Conservation (phyloP, 139 green algal genomes). For the Asterochloris erici region DNA sequence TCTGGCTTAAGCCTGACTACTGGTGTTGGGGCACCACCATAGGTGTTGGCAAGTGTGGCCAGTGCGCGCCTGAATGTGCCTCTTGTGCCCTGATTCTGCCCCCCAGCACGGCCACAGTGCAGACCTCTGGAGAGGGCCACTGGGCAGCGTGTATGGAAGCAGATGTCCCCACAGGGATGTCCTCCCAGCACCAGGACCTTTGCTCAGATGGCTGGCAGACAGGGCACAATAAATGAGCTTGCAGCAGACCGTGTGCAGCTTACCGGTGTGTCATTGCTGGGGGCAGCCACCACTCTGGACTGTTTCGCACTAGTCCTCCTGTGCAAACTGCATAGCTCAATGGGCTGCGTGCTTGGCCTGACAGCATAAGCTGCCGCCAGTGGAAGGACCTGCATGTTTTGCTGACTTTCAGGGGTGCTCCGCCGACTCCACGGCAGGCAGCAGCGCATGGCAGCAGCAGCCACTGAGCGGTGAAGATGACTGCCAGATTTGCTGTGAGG, state of each 20-base stretch:
- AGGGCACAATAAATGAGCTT: too few species aligned
- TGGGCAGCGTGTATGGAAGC: too few species aligned
- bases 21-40: not conserved
- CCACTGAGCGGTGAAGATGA: not conserved
- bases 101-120: not conserved
- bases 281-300: not conserved
- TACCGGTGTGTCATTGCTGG: not conserved
- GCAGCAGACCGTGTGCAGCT: not conserved
- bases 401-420: not conserved
- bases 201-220: too few species aligned
- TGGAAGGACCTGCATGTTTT: not conserved
- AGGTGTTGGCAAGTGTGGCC: not conserved
- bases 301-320: not conserved
- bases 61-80: not conserved
- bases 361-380: not conserved
- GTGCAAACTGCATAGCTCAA: not conserved
- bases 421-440: too few species aligned
- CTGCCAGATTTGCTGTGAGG: slow-evolving; percentile 11
- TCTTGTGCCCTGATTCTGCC: not conserved
- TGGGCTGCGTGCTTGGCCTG: not conserved
- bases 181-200: too few species aligned
- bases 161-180: too few species aligned
- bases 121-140: too few species aligned
- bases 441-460: not conserved
- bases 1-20: not conserved